Evolutionary conservation across 768 basidiomycete genomes (phyloP).

Genomic region (Termitomyces heimii): DNA sequence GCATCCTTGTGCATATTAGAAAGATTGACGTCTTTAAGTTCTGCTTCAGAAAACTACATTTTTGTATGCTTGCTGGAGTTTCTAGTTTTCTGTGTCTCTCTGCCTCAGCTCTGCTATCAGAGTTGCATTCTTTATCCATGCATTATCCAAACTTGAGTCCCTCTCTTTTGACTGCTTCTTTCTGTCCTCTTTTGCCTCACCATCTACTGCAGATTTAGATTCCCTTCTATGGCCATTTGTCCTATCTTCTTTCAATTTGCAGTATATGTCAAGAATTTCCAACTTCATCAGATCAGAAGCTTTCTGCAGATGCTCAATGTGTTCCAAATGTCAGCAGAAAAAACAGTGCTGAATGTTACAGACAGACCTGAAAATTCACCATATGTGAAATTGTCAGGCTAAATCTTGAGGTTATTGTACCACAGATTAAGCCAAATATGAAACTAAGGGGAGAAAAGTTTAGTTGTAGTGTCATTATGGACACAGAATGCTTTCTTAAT

Average conservation of each 20-base stretch:
- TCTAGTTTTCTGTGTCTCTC: neutral
- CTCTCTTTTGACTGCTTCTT: neutral
- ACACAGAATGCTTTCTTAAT: neutral
- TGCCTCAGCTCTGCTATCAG: neutral
- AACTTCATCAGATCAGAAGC: neutral
- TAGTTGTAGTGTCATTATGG: neutral
- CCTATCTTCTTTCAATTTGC: neutral
- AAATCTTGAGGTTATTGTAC: neutral
- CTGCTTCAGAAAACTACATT: neutral
- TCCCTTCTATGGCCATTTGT: neutral
- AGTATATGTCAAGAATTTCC: neutral
- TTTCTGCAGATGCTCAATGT: neutral
- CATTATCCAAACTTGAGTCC: neutral
- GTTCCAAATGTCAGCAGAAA: neutral
- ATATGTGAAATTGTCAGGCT: neutral
- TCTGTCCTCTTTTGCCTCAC: neutral
- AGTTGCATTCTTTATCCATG: neutral
- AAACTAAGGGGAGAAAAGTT: neutral
- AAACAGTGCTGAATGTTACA: neutral
- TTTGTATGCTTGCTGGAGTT: neutral
- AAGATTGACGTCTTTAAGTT: neutral
- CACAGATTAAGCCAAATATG: neutral
- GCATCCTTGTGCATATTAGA: neutral
- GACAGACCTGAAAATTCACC: neutral
- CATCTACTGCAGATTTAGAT: neutral